Evolutionary conservation across 176 grass and related monocot species (phyloP).

Genomic region (barley (Hordeum vulgare)): MorexV3_pseudomolecules_assembly NC_058524.1:43288132-43288631

Average conservation of each 20-base stretch:
- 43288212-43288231: neutral
- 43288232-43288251: neutral
- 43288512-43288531: too few species aligned
- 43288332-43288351: neutral
- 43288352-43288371: neutral
- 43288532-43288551: neutral
- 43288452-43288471: neutral
- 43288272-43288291: neutral
- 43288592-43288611: neutral
- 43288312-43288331: neutral
- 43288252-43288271: neutral
- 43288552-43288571: fast-evolving
- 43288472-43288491: neutral
- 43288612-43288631: conserved; percentile 20
- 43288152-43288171: neutral
- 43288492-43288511: neutral
- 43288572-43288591: neutral
- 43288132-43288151: neutral
- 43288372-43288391: neutral
- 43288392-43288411: neutral
- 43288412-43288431: neutral
- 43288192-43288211: neutral
- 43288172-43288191: neutral
- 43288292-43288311: neutral
- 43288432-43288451: neutral